phyloP scores from a whole-genome alignment of 495 filamentous ascomycete genomes.

The Neurospora sp. region DNA sequence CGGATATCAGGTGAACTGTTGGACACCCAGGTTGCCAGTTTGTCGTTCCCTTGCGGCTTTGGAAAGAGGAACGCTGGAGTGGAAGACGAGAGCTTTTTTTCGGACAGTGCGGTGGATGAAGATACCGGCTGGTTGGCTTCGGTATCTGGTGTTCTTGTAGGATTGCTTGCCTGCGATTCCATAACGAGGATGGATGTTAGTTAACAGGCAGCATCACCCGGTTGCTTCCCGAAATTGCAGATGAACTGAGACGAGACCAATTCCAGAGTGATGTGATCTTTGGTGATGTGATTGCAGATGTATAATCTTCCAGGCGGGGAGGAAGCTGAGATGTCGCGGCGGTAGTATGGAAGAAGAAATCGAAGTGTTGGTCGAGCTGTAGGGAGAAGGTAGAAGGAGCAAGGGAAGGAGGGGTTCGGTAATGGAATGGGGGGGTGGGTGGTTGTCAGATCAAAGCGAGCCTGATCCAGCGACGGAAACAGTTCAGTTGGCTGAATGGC shows the following conservation, averaged over 20 bases:
- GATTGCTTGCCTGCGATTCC: conserved; percentile 27
- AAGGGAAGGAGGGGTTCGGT: neutral
- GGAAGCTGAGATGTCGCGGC: neutral
- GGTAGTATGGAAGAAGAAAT: neutral
- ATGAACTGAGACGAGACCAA: neutral
- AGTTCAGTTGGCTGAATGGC: neutral
- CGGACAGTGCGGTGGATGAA: neutral
- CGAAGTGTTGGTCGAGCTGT: neutral
- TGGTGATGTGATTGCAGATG: neutral
- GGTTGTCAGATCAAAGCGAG: neutral
- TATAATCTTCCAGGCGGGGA: neutral
- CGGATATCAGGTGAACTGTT: conserved; percentile 40
- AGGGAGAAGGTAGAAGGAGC: conserved; percentile 2
- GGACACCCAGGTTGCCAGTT: conserved; percentile 42
- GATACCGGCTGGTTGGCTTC: conserved; percentile 1
- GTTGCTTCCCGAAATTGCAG: neutral
- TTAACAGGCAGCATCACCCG: neutral
- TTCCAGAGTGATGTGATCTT: neutral
- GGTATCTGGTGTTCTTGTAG: neutral
- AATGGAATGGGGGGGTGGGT: neutral
- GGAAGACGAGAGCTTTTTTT: conserved; percentile 19
- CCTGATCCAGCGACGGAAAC: neutral
- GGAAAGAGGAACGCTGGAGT: conserved; percentile 39
- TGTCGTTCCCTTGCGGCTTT: conserved; percentile 34
- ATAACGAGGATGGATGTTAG: conserved; percentile 25